Evolutionary conservation across 1,284 basidiomycete genomes (phyloP), one percentile per base, ranked within the genome.

Genomic region (Schizopora paradoxa): DNA sequence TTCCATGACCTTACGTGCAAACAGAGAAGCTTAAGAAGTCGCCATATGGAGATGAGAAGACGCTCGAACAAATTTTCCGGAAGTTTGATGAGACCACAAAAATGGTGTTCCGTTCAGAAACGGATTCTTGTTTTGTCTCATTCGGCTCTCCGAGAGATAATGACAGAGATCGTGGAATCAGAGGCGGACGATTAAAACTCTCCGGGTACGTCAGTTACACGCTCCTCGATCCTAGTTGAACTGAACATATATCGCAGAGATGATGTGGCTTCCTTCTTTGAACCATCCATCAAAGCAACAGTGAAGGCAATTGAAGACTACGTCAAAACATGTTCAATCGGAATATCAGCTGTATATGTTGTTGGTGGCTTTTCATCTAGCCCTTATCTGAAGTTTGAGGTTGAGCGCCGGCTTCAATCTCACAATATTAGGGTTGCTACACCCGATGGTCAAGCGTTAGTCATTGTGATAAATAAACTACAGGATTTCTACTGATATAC

Each of bases 321-420:
- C 33, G 3, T 5, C 7, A 5, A 16, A 10, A 6, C 18, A 16
- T 39, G 21, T 40, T 47, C 51, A 4, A 3, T 27, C 18, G 10
- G 33, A 10, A n/a, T 35, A 3, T 35, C 33, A 3, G 84, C 82
- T 14, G 77, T 87, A 10, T 87, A 82, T 69, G 67, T 87, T 21
- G 84, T 87, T 6, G 84, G 84, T 57, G 84, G 85, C 32, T 87
- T 86, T 53, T 84, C 85, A 3, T 82, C 84, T 0, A 85, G 81
- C 51, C 79, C 81, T 1, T 86, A 83, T 82, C 66, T 86, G 33
- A 35, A 19, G 18, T 35, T 22, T 22, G 22, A 16, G 2, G 18
- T 35, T 16, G 22, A 35, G 22, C 33, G 22, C 18, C 33, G 33
- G 2, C 33, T 35, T 8, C 18, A 16, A 4, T 19, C 18, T 22